Conservation (phyloP, 805 yeast genomes). For the Torulaspora maleeae region DNA sequence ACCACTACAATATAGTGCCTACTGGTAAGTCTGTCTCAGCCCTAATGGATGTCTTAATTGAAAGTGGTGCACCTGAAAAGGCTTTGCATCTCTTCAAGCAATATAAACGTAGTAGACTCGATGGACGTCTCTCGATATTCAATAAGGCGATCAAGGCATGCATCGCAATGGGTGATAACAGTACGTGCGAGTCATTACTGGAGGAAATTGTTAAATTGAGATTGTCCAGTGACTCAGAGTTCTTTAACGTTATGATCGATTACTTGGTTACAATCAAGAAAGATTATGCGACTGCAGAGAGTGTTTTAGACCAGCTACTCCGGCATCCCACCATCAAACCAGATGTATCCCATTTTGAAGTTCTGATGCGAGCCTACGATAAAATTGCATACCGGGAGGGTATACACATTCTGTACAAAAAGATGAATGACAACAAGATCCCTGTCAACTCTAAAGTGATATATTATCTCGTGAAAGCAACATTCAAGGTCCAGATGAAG, state of each 20-base stretch:
- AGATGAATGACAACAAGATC: slow-evolving; percentile 25
- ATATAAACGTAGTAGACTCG: slow-evolving; percentile 9
- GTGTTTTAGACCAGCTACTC: slow-evolving; percentile 20
- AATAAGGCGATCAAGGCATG: slow-evolving; percentile 26
- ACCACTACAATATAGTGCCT: slow-evolving; percentile 29
- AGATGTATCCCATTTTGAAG: slow-evolving; percentile 29
- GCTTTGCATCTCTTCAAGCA: slow-evolving; percentile 23
- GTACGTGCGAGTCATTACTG: slow-evolving; percentile 21
- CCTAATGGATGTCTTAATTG: slow-evolving; percentile 29
- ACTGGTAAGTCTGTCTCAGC: slow-evolving; percentile 26
- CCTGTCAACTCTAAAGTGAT: slow-evolving; percentile 30
- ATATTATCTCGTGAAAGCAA: slow-evolving; percentile 30
- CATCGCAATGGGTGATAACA: slow-evolving; percentile 14
- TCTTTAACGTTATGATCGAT: slow-evolving; percentile 22
- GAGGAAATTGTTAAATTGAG: slow-evolving; percentile 12
- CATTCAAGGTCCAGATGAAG: slow-evolving; percentile 30
- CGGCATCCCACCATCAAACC: slow-evolving; percentile 15
- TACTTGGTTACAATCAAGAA: slow-evolving; percentile 17
- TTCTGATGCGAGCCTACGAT: slow-evolving; percentile 33
- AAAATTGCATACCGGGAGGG: slow-evolving; percentile 26
- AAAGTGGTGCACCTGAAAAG: slow-evolving; percentile 18
- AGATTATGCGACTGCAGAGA: slow-evolving; percentile 24
- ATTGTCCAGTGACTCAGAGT: slow-evolving; percentile 20
- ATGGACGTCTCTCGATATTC: slow-evolving; percentile 17
- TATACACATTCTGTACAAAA: slow-evolving; percentile 27